Evolutionary conservation across 306 rosid genomes (phyloP).

Genomic region (Phaseolus lunatus): DNA sequence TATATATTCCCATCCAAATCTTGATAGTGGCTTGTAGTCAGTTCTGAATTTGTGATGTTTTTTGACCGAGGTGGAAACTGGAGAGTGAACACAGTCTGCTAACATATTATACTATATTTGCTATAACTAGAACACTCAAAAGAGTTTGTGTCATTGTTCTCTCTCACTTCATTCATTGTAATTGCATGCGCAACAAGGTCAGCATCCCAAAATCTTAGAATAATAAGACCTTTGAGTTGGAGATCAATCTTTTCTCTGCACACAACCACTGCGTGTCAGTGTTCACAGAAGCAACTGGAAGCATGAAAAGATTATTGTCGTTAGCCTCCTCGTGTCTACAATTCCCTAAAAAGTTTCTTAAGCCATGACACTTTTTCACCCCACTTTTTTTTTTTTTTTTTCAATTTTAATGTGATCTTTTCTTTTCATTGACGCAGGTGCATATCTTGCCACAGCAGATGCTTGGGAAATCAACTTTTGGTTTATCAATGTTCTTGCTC

Average conservation of each 20-base stretch:
- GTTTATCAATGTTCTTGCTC: slow-evolving; percentile 85
- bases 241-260: slow-evolving; percentile 47
- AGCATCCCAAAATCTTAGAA: slow-evolving; percentile 56
- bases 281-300: slow-evolving; percentile 43
- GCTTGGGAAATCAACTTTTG: slow-evolving; percentile 94
- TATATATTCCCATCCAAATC: not conserved
- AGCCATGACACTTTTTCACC: not conserved
- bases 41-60: slow-evolving; percentile 1
- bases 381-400: not conserved
- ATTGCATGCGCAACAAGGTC: slow-evolving; percentile 76
- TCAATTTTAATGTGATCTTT: not conserved
- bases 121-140: slow-evolving; percentile 19
- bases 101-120: slow-evolving; percentile 27
- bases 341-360: slow-evolving; percentile 50
- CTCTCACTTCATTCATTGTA: slow-evolving; percentile 57
- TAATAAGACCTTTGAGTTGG: slow-evolving; percentile 30
- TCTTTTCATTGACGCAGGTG: slow-evolving; percentile 58
- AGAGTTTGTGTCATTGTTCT: slow-evolving; percentile 43
- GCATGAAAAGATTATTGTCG: slow-evolving; percentile 46
- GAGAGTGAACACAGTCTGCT: slow-evolving; percentile 29
- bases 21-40: not conserved
- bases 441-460: slow-evolving; percentile 93
- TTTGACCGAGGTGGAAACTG: slow-evolving; percentile 39
- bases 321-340: slow-evolving; percentile 40
- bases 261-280: slow-evolving; percentile 43